Percentiles rank a stretch among this genome's conserved stretches.
Conservation (phyloP, 306 rosid species). For the Carpinus fangiana region DNA sequence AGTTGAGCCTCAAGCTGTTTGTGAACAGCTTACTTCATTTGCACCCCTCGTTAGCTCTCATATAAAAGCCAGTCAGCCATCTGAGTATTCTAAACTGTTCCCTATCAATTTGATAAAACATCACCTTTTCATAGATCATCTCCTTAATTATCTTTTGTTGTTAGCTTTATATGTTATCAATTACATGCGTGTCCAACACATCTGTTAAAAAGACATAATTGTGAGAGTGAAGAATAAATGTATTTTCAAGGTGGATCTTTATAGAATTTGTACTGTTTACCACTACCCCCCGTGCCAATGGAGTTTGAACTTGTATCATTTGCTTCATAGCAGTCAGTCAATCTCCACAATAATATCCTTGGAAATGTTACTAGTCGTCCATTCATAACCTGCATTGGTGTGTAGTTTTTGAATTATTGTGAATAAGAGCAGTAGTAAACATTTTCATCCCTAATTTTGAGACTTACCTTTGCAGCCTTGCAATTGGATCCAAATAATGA, state of each 20-base stretch:
- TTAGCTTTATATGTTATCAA: background rate
- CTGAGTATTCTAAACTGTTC: background rate
- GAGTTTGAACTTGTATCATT: too few relatives aligned
- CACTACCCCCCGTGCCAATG: too few relatives aligned
- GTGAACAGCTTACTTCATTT: too few relatives aligned
- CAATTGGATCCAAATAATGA: constrained; percentile 83
- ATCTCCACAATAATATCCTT: background rate
- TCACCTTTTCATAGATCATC: background rate
- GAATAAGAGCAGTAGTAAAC: background rate
- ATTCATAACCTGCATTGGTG: background rate
- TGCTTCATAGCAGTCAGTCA: background rate
- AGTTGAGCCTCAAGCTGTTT: too few relatives aligned
- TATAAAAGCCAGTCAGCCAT: background rate
- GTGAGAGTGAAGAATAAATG: background rate
- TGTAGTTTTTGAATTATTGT: background rate
- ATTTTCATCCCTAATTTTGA: constrained; percentile 24
- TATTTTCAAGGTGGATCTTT: background rate
- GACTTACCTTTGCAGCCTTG: constrained; percentile 61
- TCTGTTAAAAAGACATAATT: constrained; percentile 24
- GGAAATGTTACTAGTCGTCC: background rate
- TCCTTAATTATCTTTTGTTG: background rate
- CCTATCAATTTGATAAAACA: background rate
- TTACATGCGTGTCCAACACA: background rate
- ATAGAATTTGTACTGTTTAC: background rate
- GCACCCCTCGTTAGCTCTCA: background rate